Conservation (phyloP, 202 grass and related monocot species). For the Elaeis oleifera region DNA sequence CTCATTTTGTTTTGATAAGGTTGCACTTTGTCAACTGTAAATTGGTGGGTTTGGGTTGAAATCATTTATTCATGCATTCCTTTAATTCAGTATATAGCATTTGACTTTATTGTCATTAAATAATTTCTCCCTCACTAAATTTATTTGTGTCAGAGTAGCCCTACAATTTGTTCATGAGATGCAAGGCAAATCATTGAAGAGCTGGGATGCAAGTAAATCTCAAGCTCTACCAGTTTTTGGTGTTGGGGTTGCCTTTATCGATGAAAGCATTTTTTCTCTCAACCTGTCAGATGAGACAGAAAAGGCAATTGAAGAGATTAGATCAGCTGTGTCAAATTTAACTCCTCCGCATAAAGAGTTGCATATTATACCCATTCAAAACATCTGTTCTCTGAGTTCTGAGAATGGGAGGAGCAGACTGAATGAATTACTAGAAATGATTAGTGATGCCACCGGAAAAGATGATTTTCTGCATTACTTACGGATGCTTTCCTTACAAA, state of each 20-base stretch:
- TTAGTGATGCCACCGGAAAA: constrained; percentile 67
- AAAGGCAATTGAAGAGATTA: constrained; percentile 38
- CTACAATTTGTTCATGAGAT: constrained; percentile 88
- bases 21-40: too few relatives aligned
- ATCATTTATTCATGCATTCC: too few relatives aligned
- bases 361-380: constrained; percentile 43
- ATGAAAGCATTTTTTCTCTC: constrained; percentile 37
- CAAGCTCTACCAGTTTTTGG: constrained; percentile 67
- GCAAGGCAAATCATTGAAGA: constrained; percentile 62
- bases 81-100: too few relatives aligned
- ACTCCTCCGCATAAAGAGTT: constrained; percentile 36
- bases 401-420: constrained; percentile 28
- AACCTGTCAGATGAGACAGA: constrained; percentile 21
- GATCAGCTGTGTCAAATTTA: constrained; percentile 36
- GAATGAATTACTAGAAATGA: constrained; percentile 34
- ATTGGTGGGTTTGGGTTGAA: constrained; percentile 5
- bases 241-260: constrained; percentile 51
- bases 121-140: background rate
- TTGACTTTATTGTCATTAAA: too few relatives aligned
- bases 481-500: constrained; percentile 64
- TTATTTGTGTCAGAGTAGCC: constrained; percentile 41
- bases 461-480: constrained; percentile 64
- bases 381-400: constrained; percentile 29
- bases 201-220: constrained; percentile 77
- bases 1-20: too few relatives aligned